Base-by-base conservation (phyloP, 2,329 filamentous ascomycete genomes). In the Tothia fuscella region DNA sequence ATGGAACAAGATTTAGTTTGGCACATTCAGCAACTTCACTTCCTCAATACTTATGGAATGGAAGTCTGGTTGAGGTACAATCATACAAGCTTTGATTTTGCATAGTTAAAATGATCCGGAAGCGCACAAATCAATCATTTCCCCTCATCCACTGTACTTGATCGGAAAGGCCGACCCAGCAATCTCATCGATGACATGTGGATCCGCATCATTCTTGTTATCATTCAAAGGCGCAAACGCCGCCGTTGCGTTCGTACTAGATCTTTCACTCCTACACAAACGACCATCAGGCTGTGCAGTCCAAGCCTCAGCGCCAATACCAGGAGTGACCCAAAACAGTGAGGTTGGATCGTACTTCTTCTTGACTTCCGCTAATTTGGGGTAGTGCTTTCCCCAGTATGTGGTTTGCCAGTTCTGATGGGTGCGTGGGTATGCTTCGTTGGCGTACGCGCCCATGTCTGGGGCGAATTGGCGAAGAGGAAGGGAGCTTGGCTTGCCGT, bases 381-480 rank as follows among this genome's bases (percentile, higher is more conserved):
- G 16, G 26, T 45, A 45, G 21, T 45, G 26, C 5, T n/a, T 25
- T 14, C 43, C 43, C 7, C 17, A 45, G 32, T 43, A 44, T 5
- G n/a, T 35, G 14, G 10, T 10, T 22, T 44, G 17, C 30, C 31
- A 45, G 32, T 25, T 17, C 16, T 9, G 34, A 43, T 13, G 31
- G 9, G 34, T 38, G 24, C 10, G 9, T 21, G 9, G 13, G 17
- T 13, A 21, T 19, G 13, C 34, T 24, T 38, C 34, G 21, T 38
- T 38, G 14, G 16, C 16, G 21, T 38, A 38, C 9, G 34, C 13
- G 13, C 34, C 34, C 14, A 19, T 38, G 6, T 24, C 34, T 9
- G 34, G 34, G 34, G 34, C 31, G 17, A 34, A 19, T 34, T 13
- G 12, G 9, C 31, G 31, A 13, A 34, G 12, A 34, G 31, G 7